Conservation (phyloP, 192 early-diverging fungal genomes). For the Backusella tuberculispora region DNA sequence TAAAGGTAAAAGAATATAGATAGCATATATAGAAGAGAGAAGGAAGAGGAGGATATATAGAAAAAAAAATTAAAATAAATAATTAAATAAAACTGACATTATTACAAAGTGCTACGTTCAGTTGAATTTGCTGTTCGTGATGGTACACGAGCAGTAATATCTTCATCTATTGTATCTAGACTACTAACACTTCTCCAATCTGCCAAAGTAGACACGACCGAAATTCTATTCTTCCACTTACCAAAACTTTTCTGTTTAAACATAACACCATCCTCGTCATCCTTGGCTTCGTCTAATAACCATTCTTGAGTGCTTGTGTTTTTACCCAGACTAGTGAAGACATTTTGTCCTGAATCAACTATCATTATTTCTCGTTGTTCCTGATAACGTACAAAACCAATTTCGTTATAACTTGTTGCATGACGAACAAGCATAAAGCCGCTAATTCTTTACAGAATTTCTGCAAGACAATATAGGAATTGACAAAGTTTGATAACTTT, state of each 20-base stretch:
- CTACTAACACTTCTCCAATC: conserved; percentile 27
- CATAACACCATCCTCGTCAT: too few relatives aligned
- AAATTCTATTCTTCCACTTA: conserved; percentile 30
- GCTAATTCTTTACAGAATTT: conserved; percentile 69
- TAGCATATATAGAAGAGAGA: background rate
- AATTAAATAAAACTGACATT: background rate
- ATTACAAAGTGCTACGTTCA: background rate
- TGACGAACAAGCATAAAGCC: conserved; percentile 56
- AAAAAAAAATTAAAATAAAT: too few relatives aligned
- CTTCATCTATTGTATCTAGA: conserved; percentile 30
- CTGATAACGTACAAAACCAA: too few relatives aligned
- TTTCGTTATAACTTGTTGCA: too few relatives aligned
- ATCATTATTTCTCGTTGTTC: too few relatives aligned
- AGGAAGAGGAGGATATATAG: background rate
- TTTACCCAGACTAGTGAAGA: too few relatives aligned
- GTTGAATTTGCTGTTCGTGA: too few relatives aligned
- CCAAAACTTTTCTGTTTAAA: conserved; percentile 16
- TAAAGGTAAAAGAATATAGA: background rate
- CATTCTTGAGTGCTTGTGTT: too few relatives aligned
- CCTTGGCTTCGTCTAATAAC: too few relatives aligned
- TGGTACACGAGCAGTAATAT: conserved; percentile 22
- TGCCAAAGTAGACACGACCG: too few relatives aligned
- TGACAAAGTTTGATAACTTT: too few relatives aligned
- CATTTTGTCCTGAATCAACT: too few relatives aligned
- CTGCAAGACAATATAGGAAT: conserved; percentile 61